These are phyloP conservation scores for Discostella pseudostelligera DNA, from an alignment of 108 stramenopile species.

Conservation along the genomic window DNA sequence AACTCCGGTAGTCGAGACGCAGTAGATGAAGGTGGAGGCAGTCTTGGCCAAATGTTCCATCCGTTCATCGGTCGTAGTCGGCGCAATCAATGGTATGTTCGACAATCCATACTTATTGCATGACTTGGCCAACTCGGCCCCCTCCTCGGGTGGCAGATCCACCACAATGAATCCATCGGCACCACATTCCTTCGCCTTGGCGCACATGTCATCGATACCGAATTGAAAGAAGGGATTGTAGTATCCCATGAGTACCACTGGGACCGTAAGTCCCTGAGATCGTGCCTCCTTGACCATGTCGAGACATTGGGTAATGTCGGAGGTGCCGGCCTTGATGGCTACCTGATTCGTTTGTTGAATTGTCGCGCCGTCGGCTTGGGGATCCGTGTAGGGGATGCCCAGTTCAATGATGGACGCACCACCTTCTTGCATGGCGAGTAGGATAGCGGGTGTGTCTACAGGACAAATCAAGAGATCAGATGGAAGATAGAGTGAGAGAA, in stretches of 20 bases:
- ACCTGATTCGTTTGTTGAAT: slow-evolving; percentile 94
- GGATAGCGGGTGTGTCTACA: slow-evolving; percentile 88
- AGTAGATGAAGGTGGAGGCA: slow-evolving; percentile 94
- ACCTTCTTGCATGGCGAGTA: slow-evolving; percentile 94
- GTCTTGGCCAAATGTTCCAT: slow-evolving; percentile 83
- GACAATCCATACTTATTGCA: slow-evolving; percentile 86
- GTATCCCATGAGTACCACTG: slow-evolving; percentile 99
- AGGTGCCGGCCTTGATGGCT: slow-evolving; percentile 89
- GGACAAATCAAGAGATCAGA: background rate
- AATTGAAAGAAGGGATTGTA: slow-evolving; percentile 96
- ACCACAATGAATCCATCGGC: slow-evolving; percentile 98
- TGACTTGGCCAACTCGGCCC: slow-evolving; percentile 71
- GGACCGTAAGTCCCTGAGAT: slow-evolving; percentile 90
- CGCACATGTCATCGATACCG: slow-evolving; percentile 88
- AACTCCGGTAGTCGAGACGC: slow-evolving; percentile 96
- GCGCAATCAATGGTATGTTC: slow-evolving; percentile 95
- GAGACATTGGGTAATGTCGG: slow-evolving; percentile 80
- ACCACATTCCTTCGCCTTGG: slow-evolving; percentile 75
- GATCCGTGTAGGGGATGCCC: slow-evolving; percentile 98
- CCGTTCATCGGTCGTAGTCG: slow-evolving; percentile 94
- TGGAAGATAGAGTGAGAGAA: background rate
- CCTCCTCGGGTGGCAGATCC: slow-evolving; percentile 97
- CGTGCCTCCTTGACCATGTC: slow-evolving; percentile 87
- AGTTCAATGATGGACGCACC: slow-evolving; percentile 96
- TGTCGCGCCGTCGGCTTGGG: slow-evolving; percentile 98